Percentiles rank a stretch among this genome's conserved stretches.
Evolutionary conservation across 164 flowering plant genomes (phyloP).

Genomic region (Umbilicus rupestris): DNA sequence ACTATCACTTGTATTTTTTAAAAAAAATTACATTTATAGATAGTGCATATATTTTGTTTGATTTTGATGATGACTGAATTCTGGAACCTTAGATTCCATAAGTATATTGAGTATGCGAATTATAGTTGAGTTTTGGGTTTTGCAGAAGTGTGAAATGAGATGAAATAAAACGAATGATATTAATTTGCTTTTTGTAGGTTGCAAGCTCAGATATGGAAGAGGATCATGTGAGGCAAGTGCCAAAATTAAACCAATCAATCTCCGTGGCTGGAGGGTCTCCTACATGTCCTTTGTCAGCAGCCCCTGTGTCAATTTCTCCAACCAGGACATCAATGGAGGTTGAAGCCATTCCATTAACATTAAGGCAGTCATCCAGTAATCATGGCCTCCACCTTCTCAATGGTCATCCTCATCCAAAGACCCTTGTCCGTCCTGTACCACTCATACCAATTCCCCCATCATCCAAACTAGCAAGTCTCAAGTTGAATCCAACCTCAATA

Average conservation of each 20-base stretch:
- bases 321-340: constrained; percentile 13
- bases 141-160: background rate
- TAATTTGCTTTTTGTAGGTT: constrained; percentile 17
- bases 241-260: constrained; percentile 2
- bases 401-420: background rate
- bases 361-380: constrained; percentile 16
- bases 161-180: background rate
- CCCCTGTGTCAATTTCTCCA: constrained; percentile 14
- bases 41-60: too few relatives aligned
- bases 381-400: background rate
- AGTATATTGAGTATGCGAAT: too few relatives aligned
- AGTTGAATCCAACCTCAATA: constrained; percentile 28
- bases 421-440: constrained; percentile 10
- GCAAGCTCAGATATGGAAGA: constrained; percentile 23
- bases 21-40: too few relatives aligned
- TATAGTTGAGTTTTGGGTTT: background rate
- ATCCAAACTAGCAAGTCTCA: constrained; percentile 41
- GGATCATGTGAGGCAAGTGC: constrained; percentile 15
- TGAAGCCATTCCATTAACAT: constrained; percentile 11
- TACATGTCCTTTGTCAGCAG: background rate
- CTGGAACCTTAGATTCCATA: too few relatives aligned
- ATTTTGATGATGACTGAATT: background rate
- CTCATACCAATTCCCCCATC: constrained; percentile 44
- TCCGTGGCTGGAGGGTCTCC: constrained; percentile 16
- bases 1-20: too few relatives aligned